Evolutionary conservation across 306 rosid species (phyloP).

Genomic region (Sphenostylis stenocarpa): DNA sequence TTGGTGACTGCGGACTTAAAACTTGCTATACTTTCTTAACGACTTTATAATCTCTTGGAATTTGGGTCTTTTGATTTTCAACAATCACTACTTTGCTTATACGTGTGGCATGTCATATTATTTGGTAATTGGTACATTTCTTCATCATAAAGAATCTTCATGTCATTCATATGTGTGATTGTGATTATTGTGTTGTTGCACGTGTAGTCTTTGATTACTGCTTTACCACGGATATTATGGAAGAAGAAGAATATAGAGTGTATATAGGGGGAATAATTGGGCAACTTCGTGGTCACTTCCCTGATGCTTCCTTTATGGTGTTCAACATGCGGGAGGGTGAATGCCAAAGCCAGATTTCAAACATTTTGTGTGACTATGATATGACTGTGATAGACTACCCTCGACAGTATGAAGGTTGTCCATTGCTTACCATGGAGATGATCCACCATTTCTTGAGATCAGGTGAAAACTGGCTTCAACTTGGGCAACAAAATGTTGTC

Average conservation of each 20-base stretch:
- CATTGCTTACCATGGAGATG: conserved; percentile 90
- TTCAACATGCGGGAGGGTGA: conserved; percentile 97
- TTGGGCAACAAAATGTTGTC: conserved; percentile 75
- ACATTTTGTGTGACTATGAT: conserved; percentile 67
- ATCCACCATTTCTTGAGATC: conserved; percentile 95
- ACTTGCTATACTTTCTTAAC: conserved; percentile 8
- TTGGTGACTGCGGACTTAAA: neutral
- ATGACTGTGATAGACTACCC: conserved; percentile 99
- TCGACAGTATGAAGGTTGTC: conserved; percentile 91
- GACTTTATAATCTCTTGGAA: neutral
- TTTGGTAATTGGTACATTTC: conserved; percentile 1
- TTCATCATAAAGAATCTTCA: conserved; percentile 25
- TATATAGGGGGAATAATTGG: conserved; percentile 72
- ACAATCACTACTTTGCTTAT: neutral
- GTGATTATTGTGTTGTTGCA: conserved; percentile 32
- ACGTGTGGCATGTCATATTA: conserved; percentile 6
- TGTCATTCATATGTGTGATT: conserved; percentile 3
- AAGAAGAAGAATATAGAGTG: conserved; percentile 68
- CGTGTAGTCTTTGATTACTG: conserved; percentile 91
- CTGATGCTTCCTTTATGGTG: conserved; percentile 92
- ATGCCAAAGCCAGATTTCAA: conserved; percentile 63
- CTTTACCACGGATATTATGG: conserved; percentile 83
- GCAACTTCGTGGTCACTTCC: conserved; percentile 69
- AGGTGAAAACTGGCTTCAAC: conserved; percentile 92
- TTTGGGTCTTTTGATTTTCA: conserved; percentile 2